phyloP scores from a whole-genome alignment of 2,329 filamentous ascomycete genomes.

The Rhynchosporium secalis region DNA sequence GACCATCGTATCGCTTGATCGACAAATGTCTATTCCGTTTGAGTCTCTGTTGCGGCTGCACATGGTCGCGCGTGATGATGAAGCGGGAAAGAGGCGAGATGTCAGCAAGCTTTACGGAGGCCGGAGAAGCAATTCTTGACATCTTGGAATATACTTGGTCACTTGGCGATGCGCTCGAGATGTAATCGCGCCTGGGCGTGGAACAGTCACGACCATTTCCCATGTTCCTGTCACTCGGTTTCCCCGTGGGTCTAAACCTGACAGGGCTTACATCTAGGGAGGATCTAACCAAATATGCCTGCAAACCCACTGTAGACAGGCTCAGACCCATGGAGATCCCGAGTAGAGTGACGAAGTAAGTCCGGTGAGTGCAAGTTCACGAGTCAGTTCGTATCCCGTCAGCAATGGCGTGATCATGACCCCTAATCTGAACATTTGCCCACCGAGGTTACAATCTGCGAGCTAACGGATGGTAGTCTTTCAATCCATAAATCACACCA shows the following conservation, averaged over 20 bases:
- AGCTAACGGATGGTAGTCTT: background rate
- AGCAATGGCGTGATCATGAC: background rate
- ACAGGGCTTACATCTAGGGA: too few relatives aligned
- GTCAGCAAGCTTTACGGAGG: constrained; percentile 15
- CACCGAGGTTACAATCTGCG: background rate
- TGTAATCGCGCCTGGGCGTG: constrained; percentile 6
- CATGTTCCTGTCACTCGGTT: background rate
- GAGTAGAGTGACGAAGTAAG: background rate
- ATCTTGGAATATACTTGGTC: constrained; percentile 11
- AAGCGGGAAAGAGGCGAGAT: constrained; percentile 12
- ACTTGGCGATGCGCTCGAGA: constrained; percentile 2
- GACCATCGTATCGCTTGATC: background rate
- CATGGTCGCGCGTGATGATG: background rate
- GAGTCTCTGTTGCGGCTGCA: background rate
- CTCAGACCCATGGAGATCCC: too few relatives aligned
- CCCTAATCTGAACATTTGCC: background rate
- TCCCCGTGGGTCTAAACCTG: too few relatives aligned
- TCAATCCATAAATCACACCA: background rate
- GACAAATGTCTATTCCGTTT: background rate
- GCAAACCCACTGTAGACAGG: too few relatives aligned
- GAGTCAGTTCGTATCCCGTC: background rate
- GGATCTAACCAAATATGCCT: too few relatives aligned
- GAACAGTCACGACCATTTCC: background rate
- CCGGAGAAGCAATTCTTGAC: constrained; percentile 7
- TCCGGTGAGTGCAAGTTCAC: background rate